A percentile compares a stretch with the other conserved stretches of the same genome.
phyloP scores from a whole-genome alignment of 495 filamentous ascomycete species.

The Daldinia caldariorum region DNA sequence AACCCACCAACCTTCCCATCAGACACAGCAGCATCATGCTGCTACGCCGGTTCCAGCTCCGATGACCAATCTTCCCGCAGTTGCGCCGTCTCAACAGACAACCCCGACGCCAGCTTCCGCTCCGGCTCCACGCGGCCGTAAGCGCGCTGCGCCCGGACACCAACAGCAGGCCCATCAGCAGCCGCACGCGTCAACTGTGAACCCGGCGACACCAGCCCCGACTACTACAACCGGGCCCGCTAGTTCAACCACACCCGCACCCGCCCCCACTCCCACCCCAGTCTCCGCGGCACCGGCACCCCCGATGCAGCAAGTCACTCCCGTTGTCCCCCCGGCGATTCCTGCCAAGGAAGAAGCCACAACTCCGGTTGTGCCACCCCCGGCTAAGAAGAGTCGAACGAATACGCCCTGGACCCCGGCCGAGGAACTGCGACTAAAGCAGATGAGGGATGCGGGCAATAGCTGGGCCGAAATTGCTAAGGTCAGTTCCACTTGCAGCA shows the following conservation, averaged over 20 bases:
- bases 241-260: constrained; percentile 40
- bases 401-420: constrained; percentile 98
- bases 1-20: constrained; percentile 45
- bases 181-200: constrained; percentile 38
- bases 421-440: constrained; percentile 91
- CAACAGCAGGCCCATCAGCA: constrained; percentile 39
- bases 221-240: constrained; percentile 38
- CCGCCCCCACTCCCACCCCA: constrained; percentile 40
- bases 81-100: constrained; percentile 51
- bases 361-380: constrained; percentile 58
- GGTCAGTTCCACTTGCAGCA: constrained; percentile 56
- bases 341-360: constrained; percentile 47
- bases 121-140: constrained; percentile 40
- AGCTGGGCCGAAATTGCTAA: constrained; percentile 99
- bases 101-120: constrained; percentile 54
- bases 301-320: constrained; percentile 48
- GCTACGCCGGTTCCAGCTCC: constrained; percentile 53
- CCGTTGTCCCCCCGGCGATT: constrained; percentile 46
- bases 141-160: constrained; percentile 41
- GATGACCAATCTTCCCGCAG: constrained; percentile 49
- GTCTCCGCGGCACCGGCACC: constrained; percentile 48
- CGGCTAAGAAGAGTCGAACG: constrained; percentile 89
- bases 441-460: constrained; percentile 89
- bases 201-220: constrained; percentile 37
- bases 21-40: constrained; percentile 51